A percentile compares a stretch with the other conserved stretches of the same genome.
phyloP scores from a whole-genome alignment of 768 basidiomycete genomes.

The Epithele typhae region DNA sequence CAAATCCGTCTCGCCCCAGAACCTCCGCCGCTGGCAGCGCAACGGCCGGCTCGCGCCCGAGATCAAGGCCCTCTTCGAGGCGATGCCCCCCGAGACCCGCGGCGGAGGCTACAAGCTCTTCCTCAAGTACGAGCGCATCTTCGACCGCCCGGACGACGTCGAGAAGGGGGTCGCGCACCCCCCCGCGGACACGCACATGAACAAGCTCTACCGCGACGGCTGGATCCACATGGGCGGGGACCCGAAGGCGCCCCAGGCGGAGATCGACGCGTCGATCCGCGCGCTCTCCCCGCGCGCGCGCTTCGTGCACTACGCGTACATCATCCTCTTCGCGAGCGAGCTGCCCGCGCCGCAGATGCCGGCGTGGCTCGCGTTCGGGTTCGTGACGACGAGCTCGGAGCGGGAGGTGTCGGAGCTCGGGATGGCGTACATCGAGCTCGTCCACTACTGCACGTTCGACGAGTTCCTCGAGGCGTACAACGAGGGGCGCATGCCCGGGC shows the following conservation, averaged over 20 bases:
- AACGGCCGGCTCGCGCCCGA: too few species aligned
- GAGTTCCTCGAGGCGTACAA: slow-evolving; percentile 30
- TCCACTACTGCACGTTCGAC: slow-evolving; percentile 30
- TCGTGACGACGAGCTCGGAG: slow-evolving; percentile 7
- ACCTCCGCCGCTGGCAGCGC: background rate
- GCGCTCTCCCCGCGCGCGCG: too few species aligned
- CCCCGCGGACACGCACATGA: too few species aligned
- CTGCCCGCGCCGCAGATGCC: background rate
- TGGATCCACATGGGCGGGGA: background rate
- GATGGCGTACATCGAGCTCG: slow-evolving; percentile 21
- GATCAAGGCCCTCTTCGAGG: too few species aligned
- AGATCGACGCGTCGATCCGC: too few species aligned
- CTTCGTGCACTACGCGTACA: background rate
- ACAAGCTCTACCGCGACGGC: too few species aligned
- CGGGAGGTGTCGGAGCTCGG: slow-evolving; percentile 1
- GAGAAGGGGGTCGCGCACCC: too few species aligned
- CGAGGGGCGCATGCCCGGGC: slow-evolving; percentile 15
- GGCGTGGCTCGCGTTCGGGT: slow-evolving; percentile 12
- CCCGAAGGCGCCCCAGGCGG: too few species aligned
- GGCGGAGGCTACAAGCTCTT: too few species aligned
- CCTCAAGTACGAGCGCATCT: too few species aligned
- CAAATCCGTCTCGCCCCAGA: slow-evolving; percentile 17
- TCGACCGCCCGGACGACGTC: too few species aligned
- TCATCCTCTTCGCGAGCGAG: background rate
- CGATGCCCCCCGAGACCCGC: too few species aligned